Conservation (phyloP, 1,139 yeast genomes). For the Diutina pseudorugosa region DNA sequence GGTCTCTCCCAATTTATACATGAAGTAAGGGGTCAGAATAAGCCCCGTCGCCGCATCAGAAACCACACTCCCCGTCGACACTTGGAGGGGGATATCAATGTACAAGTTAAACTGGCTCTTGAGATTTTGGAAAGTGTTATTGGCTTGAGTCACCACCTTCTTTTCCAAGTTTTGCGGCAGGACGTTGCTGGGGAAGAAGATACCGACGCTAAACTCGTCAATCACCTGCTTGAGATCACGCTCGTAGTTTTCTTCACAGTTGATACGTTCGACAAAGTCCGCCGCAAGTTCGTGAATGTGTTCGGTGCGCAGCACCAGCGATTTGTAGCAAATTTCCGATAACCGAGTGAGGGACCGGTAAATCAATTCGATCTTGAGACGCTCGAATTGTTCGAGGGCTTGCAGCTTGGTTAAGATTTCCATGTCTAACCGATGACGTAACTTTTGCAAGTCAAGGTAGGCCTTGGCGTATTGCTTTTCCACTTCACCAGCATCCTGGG, state of each 20-base stretch:
- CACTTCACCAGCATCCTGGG: constrained; percentile 19
- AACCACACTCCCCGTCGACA: constrained; percentile 8
- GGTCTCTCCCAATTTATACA: constrained; percentile 13
- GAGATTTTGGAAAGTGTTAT: constrained; percentile 27
- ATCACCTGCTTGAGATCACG: constrained; percentile 19
- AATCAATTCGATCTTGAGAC: constrained; percentile 20
- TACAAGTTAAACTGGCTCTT: constrained; percentile 26
- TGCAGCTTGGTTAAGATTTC: constrained; percentile 15
- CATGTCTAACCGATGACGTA: constrained; percentile 20
- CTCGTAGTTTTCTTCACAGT: constrained; percentile 16
- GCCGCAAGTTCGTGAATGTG: constrained; percentile 18
- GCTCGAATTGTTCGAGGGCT: constrained; percentile 25
- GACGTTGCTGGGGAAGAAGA: constrained; percentile 25
- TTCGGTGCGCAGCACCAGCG: constrained; percentile 17
- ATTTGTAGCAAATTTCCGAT: constrained; percentile 23
- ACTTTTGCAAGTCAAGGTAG: constrained; percentile 21
- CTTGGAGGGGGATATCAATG: constrained; percentile 31
- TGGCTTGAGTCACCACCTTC: constrained; percentile 17
- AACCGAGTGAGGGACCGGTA: constrained; percentile 24
- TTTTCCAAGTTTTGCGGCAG: constrained; percentile 17
- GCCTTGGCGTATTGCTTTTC: constrained; percentile 22
- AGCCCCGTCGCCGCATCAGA: constrained; percentile 12
- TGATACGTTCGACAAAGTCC: constrained; percentile 15
- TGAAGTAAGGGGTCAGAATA: constrained; percentile 23
- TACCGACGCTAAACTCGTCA: constrained; percentile 23